phyloP scores from a whole-genome alignment of 2,329 filamentous ascomycete genomes.

The Annulohypoxylon truncatum region DNA sequence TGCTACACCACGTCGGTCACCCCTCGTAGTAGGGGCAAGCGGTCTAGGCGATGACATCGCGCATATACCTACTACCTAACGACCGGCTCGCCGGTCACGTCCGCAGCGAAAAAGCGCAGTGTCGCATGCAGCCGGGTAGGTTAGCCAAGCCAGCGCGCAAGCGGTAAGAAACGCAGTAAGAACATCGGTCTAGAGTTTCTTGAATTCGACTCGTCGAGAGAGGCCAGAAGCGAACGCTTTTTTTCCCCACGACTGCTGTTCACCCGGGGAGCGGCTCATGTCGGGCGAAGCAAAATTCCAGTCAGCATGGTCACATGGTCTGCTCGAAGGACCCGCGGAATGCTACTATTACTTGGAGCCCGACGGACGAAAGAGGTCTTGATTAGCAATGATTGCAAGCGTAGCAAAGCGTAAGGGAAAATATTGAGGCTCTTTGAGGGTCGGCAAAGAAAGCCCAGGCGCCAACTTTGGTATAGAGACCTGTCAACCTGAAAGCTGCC shows the following conservation, averaged over 20 bases:
- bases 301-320: slow-evolving; percentile 15
- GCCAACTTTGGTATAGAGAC: background rate
- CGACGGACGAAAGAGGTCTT: slow-evolving; percentile 15
- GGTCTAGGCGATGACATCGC: slow-evolving; percentile 18
- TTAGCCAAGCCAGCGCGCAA: background rate
- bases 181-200: slow-evolving; percentile 31
- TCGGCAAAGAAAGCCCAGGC: background rate
- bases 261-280: background rate
- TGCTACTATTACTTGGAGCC: slow-evolving; percentile 20
- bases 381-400: slow-evolving; percentile 17
- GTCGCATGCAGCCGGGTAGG: slow-evolving; percentile 1
- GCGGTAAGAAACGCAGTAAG: slow-evolving; percentile 20
- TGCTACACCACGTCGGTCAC: slow-evolving; percentile 31
- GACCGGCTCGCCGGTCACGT: slow-evolving; percentile 19
- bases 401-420: background rate
- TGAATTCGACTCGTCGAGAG: slow-evolving; percentile 22
- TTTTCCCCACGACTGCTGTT: background rate
- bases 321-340: background rate
- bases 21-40: slow-evolving; percentile 15
- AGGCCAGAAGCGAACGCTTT: background rate
- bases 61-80: background rate
- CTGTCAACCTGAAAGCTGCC: slow-evolving; percentile 1
- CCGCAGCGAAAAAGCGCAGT: background rate
- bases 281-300: slow-evolving; percentile 17
- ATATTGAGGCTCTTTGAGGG: slow-evolving; percentile 30